phyloP scores from a whole-genome alignment of 306 rosid genomes.

The Corylus americana region DNA sequence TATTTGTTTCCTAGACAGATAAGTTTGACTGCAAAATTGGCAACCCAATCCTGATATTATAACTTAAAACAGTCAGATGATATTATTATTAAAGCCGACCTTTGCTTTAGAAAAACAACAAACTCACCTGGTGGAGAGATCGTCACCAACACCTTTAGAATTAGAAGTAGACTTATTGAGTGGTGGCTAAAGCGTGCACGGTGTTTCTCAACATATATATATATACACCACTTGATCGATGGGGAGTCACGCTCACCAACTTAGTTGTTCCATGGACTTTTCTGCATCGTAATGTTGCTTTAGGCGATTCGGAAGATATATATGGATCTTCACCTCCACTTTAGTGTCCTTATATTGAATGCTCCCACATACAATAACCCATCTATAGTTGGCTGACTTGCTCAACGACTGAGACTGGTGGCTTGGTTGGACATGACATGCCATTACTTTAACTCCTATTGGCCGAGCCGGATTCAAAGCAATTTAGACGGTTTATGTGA shows the following conservation, averaged over 20 bases:
- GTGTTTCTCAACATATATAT: background rate
- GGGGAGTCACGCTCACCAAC: background rate
- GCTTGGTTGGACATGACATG: background rate
- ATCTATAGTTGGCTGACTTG: background rate
- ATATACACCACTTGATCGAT: background rate
- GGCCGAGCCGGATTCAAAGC: too few species aligned
- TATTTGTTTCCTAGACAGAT: too few species aligned
- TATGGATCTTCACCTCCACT: background rate
- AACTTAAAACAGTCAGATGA: background rate
- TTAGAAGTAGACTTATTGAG: background rate
- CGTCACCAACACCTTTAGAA: background rate
- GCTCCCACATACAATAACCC: background rate
- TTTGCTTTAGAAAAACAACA: background rate
- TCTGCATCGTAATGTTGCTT: background rate
- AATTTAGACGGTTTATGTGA: too few species aligned
- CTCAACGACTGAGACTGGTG: background rate
- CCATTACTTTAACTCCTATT: too few species aligned
- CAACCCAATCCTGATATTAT: too few species aligned
- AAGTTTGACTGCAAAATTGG: too few species aligned
- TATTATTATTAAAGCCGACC: background rate
- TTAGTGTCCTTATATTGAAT: background rate
- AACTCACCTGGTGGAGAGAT: background rate
- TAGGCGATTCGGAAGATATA: background rate
- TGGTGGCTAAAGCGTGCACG: background rate
- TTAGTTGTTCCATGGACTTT: background rate